Evolutionary conservation across 148 eudicot genomes (phyloP).

Genomic region (Oxyria digyna): DNA sequence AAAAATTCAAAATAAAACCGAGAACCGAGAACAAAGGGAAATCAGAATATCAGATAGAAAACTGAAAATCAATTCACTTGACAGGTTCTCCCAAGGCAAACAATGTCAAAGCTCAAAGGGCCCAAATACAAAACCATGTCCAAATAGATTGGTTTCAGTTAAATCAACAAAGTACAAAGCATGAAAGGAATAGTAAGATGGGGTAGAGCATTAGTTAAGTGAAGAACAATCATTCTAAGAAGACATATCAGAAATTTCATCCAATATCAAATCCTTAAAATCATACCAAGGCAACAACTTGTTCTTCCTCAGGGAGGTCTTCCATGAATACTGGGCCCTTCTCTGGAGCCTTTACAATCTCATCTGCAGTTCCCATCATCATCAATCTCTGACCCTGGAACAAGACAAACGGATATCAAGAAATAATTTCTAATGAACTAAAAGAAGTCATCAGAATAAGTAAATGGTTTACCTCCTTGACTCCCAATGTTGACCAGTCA

Average conservation of each 20-base stretch:
- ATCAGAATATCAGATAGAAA: slow-evolving; percentile 1
- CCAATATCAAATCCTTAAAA: slow-evolving; percentile 1
- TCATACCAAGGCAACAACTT: slow-evolving; percentile 58
- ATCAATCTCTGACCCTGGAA: slow-evolving; percentile 85
- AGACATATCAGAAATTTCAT: background rate
- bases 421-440: slow-evolving; percentile 9
- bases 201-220: background rate
- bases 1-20: background rate
- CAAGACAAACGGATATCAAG: slow-evolving; percentile 5
- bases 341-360: slow-evolving; percentile 95
- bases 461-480: slow-evolving; percentile 61
- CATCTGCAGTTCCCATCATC: slow-evolving; percentile 99
- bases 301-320: slow-evolving; percentile 98
- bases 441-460: slow-evolving; percentile 4
- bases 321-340: slow-evolving; percentile 86
- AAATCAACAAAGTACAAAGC: background rate
- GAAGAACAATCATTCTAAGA: background rate
- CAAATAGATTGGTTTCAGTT: background rate
- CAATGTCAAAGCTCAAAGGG: background rate
- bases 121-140: background rate
- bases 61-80: background rate
- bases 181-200: background rate
- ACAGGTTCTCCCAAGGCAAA: background rate
- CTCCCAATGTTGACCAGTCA: slow-evolving; percentile 79
- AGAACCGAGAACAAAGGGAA: background rate